Evolutionary conservation across 805 yeast species (phyloP).

Genomic region (Priceomyces medius): DNA sequence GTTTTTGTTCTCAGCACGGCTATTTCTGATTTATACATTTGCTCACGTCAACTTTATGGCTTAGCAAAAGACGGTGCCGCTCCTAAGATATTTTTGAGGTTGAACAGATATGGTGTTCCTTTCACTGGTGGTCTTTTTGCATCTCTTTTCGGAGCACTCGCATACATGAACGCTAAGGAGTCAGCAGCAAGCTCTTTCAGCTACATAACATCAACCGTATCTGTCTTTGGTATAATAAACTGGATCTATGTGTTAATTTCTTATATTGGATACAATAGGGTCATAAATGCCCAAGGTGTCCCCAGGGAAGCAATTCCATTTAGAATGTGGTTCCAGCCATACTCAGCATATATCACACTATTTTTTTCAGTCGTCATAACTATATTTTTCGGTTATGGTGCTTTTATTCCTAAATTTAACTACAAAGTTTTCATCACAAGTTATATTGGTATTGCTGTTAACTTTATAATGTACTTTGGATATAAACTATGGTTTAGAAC

Average conservation of each 20-base stretch:
- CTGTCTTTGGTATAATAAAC: slow-evolving; percentile 17
- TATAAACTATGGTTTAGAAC: slow-evolving; percentile 8
- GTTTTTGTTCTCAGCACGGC: slow-evolving; percentile 14
- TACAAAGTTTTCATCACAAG: slow-evolving; percentile 14
- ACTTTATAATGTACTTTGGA: slow-evolving; percentile 8
- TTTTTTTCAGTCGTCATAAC: slow-evolving; percentile 11
- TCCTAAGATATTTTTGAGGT: slow-evolving; percentile 16
- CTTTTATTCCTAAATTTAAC: slow-evolving; percentile 12
- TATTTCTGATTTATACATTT: slow-evolving; percentile 19
- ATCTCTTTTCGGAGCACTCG: slow-evolving; percentile 12
- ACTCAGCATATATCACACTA: slow-evolving; percentile 12
- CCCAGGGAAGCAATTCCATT: slow-evolving; percentile 15
- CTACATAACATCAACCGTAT: slow-evolving; percentile 15
- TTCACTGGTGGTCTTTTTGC: slow-evolving; percentile 12
- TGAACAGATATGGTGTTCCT: slow-evolving; percentile 17
- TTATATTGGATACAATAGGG: slow-evolving; percentile 12
- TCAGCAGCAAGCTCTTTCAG: slow-evolving; percentile 13
- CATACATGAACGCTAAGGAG: slow-evolving; percentile 10
- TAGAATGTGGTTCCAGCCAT: slow-evolving; percentile 17
- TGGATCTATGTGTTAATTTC: slow-evolving; percentile 16
- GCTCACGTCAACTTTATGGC: slow-evolving; percentile 20
- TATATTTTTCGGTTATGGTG: slow-evolving; percentile 16
- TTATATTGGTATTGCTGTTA: slow-evolving; percentile 12
- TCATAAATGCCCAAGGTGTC: slow-evolving; percentile 12
- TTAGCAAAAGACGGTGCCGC: slow-evolving; percentile 20